Conservation (phyloP, 306 rosid genomes). For the Cucurbita pepo region DNA sequence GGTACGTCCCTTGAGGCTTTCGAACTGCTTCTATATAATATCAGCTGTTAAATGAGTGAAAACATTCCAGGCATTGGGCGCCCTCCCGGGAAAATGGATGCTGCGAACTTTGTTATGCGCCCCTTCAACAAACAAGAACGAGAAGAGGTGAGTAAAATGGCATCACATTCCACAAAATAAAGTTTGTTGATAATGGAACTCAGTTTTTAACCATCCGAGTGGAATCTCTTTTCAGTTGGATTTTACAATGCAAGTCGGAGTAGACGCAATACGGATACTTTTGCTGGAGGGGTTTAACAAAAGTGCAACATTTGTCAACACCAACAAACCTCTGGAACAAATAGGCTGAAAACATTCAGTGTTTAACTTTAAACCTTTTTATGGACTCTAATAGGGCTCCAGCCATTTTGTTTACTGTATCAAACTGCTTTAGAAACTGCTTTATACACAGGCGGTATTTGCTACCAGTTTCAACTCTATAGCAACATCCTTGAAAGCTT, state of each 20-base stretch:
- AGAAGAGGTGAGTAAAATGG: constrained; percentile 37
- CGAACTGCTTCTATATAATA: background rate
- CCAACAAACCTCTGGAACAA: constrained; percentile 31
- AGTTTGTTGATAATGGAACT: background rate
- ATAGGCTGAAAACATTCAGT: constrained; percentile 11
- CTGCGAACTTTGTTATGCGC: constrained; percentile 62
- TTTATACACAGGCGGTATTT: background rate
- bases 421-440: background rate
- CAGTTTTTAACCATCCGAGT: background rate
- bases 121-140: constrained; percentile 65
- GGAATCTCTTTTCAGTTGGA: constrained; percentile 39
- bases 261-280: constrained; percentile 64
- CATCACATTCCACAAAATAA: background rate
- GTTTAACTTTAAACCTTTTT: background rate
- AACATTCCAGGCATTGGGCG: constrained; percentile 31
- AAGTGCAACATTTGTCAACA: constrained; percentile 44
- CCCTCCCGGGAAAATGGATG: constrained; percentile 59
- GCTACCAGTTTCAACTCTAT: background rate
- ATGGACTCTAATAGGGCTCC: background rate
- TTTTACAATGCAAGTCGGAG: constrained; percentile 56
- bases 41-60: background rate
- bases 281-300: constrained; percentile 71
- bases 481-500: background rate
- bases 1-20: constrained; percentile 25
- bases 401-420: background rate